Base-by-base conservation (phyloP, 164 flowering plant species). In the Liriodendron chinense region DNA sequence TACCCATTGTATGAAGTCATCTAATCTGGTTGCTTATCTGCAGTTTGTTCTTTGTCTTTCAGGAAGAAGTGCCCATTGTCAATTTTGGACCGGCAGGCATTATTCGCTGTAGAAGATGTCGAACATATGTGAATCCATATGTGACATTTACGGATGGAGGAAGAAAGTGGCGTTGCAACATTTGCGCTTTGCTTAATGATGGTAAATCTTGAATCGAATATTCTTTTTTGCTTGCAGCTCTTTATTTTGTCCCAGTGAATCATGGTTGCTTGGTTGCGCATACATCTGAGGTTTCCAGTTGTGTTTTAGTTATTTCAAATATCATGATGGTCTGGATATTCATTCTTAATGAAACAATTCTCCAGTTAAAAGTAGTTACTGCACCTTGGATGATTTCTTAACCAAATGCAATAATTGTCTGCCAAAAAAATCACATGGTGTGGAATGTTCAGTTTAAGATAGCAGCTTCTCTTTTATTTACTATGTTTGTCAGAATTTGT, bases 121-220 rank as follows among this genome's bases (percentile, higher is more conserved):
- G 99, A 61, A 89, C 98, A 43, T 96, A 96, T 83, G 87, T 96
- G 75, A 96, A 96, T 84, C 98, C 99, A 3, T 92, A 85, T 82
- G 94, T 91, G 56, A 84, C 88, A 57, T 96, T 96, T 81, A 83
- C 92, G n/a, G 99, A 96, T 83, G 85, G 85, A 80, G 99, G 99
- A 80, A 87, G 94, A 80, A 96, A 91, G 84, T 94, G 98, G 97
- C 92, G 95, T 5, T 96, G 99, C 87, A 96, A 94, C 82, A 89
- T 96, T 59, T 96, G 99, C 78, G 70, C 91, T 59, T 84, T 91
- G 70, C 93, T 90, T 74, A 96, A 96, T 85, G 99, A 96, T 76
- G 99, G 99, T 96, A 89, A 72, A 24, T 71, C 57, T 64, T n/a
- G 22, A 75, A 53, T 53, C 18, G 13, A 10, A 1, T 10, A 53